Evolutionary conservation across 2,329 filamentous ascomycete genomes (phyloP).

Genomic region (Aspergillus jensenii): DNA sequence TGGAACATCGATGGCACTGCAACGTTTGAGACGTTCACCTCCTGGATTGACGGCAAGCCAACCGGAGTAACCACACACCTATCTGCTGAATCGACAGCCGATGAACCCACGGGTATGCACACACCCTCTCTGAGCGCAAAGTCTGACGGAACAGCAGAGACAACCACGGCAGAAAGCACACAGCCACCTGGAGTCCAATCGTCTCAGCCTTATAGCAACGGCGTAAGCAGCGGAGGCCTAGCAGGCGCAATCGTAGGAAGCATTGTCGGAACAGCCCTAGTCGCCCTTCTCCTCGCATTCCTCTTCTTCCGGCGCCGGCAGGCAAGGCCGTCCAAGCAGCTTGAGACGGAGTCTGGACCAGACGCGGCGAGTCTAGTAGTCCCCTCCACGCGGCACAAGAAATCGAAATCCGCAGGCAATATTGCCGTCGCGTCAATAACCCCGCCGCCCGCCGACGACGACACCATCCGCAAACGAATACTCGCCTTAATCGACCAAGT

Average conservation of each 20-base stretch:
- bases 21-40: too few species aligned
- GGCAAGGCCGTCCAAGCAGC: not conserved
- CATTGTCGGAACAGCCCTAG: slow-evolving; percentile 21
- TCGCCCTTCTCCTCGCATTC: slow-evolving; percentile 21
- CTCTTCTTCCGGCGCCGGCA: slow-evolving; percentile 21
- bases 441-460: slow-evolving; percentile 32
- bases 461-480: slow-evolving; percentile 23
- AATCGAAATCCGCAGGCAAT: not conserved
- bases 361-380: too few species aligned
- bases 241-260: slow-evolving; percentile 28
- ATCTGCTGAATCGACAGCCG: too few species aligned
- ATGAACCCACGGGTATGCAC: too few species aligned
- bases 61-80: too few species aligned
- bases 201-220: not conserved
- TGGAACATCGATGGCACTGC: too few species aligned
- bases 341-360: too few species aligned
- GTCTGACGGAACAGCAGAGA: not conserved
- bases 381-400: not conserved
- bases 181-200: not conserved
- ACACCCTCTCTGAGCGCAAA: too few species aligned
- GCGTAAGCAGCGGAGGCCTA: slow-evolving; percentile 19
- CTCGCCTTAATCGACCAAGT: slow-evolving; percentile 35
- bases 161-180: too few species aligned
- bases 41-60: too few species aligned
- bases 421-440: slow-evolving; percentile 14